Evolutionary conservation across 129 eudicot genomes (phyloP).

Genomic region (Lonicera japonica): DNA sequence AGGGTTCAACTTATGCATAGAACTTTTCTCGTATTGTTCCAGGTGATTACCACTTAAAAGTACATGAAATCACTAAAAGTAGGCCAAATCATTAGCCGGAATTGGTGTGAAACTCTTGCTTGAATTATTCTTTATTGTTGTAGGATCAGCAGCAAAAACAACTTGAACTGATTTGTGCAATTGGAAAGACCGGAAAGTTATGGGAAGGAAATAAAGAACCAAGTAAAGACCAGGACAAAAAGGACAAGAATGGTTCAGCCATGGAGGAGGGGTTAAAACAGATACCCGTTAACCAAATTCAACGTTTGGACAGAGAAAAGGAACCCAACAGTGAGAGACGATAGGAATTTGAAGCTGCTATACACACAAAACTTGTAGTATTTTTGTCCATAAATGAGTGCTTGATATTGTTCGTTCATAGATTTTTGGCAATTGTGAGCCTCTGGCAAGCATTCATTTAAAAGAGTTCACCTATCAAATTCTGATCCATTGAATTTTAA

Average conservation of each 20-base stretch:
- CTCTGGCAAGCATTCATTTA: no score
- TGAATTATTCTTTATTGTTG: neutral
- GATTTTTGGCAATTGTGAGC: no score
- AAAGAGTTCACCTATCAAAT: no score
- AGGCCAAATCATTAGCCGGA: no score
- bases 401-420: no score
- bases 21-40: no score
- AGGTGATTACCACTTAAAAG: no score
- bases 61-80: no score
- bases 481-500: no score
- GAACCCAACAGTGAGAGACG: slow-evolving; percentile 11
- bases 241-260: slow-evolving; percentile 1
- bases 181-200: slow-evolving; percentile 37
- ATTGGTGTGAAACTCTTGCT: no score
- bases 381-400: no score
- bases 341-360: neutral
- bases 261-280: slow-evolving; percentile 3
- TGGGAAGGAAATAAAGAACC: slow-evolving; percentile 15
- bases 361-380: neutral
- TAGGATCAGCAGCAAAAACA: slow-evolving; percentile 61
- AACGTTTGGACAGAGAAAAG: slow-evolving; percentile 12
- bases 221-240: slow-evolving; percentile 4
- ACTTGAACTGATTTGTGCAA: slow-evolving; percentile 50
- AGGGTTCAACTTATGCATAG: no score
- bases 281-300: slow-evolving; percentile 9